These are phyloP conservation scores for Sanguinoderma infundibulare DNA, from an alignment of 1,284 basidiomycete species.

Conservation along the genomic window DNA sequence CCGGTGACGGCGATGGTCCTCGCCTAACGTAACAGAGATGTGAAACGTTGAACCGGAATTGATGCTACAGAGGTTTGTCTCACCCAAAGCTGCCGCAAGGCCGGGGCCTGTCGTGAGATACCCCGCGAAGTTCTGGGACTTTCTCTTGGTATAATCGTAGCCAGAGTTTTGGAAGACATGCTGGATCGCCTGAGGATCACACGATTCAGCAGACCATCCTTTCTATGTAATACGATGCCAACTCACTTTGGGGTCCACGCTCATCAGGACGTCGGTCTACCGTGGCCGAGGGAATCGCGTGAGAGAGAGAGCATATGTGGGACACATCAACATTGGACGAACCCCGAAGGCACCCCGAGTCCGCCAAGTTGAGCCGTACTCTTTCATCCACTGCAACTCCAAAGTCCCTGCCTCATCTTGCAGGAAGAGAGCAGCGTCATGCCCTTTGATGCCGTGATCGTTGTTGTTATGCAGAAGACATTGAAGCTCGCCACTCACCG, in stretches of 20 bases:
- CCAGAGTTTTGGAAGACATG: conserved; percentile 33
- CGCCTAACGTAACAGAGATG: conserved; percentile 34
- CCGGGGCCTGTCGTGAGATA: conserved; percentile 24
- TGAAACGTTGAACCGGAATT: too few relatives aligned
- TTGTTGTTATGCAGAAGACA: too few relatives aligned
- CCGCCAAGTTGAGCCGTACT: conserved; percentile 30
- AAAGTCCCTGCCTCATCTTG: conserved; percentile 27
- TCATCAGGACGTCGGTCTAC: conserved; percentile 8
- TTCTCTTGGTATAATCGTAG: conserved; percentile 22
- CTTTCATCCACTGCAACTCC: too few relatives aligned
- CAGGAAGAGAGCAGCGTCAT: conserved; percentile 21
- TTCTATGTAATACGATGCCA: too few relatives aligned
- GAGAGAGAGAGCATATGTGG: neutral
- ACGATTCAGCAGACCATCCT: neutral
- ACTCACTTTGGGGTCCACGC: conserved; percentile 19
- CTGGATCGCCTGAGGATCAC: conserved; percentile 27
- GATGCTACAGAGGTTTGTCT: too few relatives aligned
- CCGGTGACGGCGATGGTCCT: conserved; percentile 42
- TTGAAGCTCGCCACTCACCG: too few relatives aligned
- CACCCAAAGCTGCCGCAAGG: conserved; percentile 24
- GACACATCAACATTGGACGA: neutral
- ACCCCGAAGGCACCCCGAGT: conserved; percentile 23
- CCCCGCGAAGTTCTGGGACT: conserved; percentile 5
- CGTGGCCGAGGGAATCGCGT: neutral
- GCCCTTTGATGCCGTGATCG: too few relatives aligned